Base-by-base conservation (phyloP, 78 protist genomes). In the Tieghemostelium lacteum region DNA sequence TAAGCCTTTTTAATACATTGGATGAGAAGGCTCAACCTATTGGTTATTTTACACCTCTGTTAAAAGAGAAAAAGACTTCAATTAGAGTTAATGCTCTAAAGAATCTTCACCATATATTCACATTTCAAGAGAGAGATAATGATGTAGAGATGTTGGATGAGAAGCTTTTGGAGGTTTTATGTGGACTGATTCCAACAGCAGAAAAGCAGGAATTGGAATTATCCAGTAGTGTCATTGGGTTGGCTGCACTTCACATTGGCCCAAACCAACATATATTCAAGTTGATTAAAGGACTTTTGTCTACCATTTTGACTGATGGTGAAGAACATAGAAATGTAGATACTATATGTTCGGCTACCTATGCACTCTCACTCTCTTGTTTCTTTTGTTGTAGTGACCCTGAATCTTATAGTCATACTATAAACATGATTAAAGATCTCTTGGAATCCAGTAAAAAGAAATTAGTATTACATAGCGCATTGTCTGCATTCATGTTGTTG, bases 401-500 rank as follows among this genome's bases (percentile, higher is more conserved):
- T 19, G 91, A 69, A 20, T 83, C 91, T 3, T 69, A 69, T 29
- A 64, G 42, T 22, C 73, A 83, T 31, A 83, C 91, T 60, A 70
- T 83, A 6, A 69, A 71, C 19, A 34, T 66, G n/a, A 42, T 83
- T 50, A 33, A 52, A 52, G 91, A 83, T 4, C 29, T 69, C n/a
- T 28, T 83, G 2, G 20, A 29, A n/a, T 58, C 76, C 19, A 60
- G 58, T 42, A 83, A 83, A 45, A 83, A 54, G 61, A 83, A 83
- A 45, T 28, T 36, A 36, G 54, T 83, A 58, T 33, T 54, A 55
- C 54, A 83, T 60, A 83, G 63, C 28, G 28, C 75, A 24, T 64
- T 83, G 26, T n/a, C 28, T 8, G 76, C 67, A 36, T 83, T 73
- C 71, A n/a, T 69, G 26, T 60, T 83, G 29, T 33, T 83, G 45